These are phyloP conservation scores for Cercospora sp. DNA, from an alignment of 2,329 filamentous ascomycete genomes.

Conservation along the genomic window DNA sequence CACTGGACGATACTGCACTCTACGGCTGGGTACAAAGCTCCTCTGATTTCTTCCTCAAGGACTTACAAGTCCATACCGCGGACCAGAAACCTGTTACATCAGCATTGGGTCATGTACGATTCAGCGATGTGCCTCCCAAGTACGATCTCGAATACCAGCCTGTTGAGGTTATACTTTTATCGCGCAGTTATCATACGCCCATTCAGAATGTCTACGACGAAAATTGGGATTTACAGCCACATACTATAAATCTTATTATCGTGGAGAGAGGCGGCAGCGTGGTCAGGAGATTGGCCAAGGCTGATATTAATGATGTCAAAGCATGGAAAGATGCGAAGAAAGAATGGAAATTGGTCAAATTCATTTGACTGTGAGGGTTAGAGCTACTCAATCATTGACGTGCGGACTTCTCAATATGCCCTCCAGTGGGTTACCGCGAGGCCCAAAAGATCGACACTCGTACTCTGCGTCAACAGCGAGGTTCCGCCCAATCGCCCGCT, in stretches of 20 bases:
- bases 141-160: not conserved
- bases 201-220: not conserved
- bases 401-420: too few species aligned
- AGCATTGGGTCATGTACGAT: not conserved
- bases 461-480: not conserved
- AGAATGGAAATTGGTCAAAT: constrained; percentile 1
- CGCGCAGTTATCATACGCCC: not conserved
- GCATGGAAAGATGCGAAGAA: not conserved
- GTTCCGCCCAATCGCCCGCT: not conserved
- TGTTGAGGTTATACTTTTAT: not conserved
- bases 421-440: not conserved
- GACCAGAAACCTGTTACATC: not conserved
- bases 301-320: not conserved
- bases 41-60: not conserved
- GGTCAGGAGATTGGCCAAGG: not conserved
- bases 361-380: not conserved
- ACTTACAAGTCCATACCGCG: not conserved
- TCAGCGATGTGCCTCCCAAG: not conserved
- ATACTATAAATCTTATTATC: not conserved
- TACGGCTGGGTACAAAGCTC: not conserved
- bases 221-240: not conserved
- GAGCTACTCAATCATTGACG: not conserved
- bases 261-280: not conserved
- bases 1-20: not conserved
- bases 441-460: not conserved